phyloP scores from a whole-genome alignment of 441 rosid genomes.

The Dalechampia spathulata region DNA sequence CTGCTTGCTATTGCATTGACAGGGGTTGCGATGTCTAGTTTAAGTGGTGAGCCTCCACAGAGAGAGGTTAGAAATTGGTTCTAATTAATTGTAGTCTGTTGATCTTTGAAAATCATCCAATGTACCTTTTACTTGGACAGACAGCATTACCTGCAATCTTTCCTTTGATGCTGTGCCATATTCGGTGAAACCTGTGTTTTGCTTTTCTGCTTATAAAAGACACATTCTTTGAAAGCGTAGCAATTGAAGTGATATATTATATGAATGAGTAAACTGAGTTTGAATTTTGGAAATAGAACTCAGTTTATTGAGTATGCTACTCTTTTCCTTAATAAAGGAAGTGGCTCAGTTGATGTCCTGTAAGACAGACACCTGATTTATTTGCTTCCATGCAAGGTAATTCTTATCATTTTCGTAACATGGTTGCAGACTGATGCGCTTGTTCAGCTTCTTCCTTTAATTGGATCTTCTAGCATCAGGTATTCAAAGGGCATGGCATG shows the following conservation, averaged over 20 bases:
- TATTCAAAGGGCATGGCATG: conserved; percentile 4
- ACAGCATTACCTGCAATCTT: not conserved
- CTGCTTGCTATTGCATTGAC: conserved; percentile 34
- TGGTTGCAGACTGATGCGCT: conserved; percentile 43
- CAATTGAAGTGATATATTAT: no score
- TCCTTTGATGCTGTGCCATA: not conserved
- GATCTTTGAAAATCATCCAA: not conserved
- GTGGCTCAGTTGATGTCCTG: not conserved
- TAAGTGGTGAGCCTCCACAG: conserved; percentile 43
- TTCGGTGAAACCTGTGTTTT: not conserved
- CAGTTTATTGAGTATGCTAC: not conserved
- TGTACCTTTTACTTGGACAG: not conserved
- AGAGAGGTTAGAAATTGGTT: conserved; percentile 48
- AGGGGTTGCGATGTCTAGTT: conserved; percentile 39
- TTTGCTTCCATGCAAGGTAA: not conserved
- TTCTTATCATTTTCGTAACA: not conserved
- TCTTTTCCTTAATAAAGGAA: not conserved
- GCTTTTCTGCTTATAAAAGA: no score
- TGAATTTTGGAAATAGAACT: not conserved
- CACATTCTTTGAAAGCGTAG: no score
- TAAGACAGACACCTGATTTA: not conserved
- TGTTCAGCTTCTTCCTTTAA: conserved; percentile 44
- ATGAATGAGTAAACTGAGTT: no score
- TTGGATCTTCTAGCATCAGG: conserved; percentile 48
- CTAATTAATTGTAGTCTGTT: no score